Conservation (phyloP, 306 rosid species). For the Prunus campanulata region DNA sequence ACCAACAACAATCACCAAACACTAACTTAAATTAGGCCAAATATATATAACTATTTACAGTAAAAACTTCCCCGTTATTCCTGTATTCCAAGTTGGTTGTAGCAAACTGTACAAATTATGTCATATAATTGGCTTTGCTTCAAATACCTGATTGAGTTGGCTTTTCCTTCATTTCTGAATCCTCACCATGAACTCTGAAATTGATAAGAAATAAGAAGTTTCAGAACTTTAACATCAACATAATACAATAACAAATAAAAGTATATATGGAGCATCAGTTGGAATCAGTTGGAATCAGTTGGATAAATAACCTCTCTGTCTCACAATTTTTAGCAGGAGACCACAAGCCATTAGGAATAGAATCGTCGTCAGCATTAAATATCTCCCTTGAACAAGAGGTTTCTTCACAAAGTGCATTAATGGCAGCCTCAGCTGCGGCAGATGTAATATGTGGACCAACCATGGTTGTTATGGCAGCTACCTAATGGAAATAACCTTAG, state of each 20-base stretch:
- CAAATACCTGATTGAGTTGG: slow-evolving; percentile 53
- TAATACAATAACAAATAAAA: slow-evolving; percentile 1
- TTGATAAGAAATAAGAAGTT: slow-evolving; percentile 22
- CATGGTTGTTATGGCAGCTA: slow-evolving; percentile 67
- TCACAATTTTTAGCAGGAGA: slow-evolving; percentile 29
- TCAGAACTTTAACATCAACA: slow-evolving; percentile 10
- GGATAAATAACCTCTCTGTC: slow-evolving; percentile 55
- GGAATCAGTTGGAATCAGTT: not conserved
- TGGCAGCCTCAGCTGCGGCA: slow-evolving; percentile 87
- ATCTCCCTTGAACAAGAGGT: slow-evolving; percentile 63
- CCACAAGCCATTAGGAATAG: slow-evolving; percentile 31
- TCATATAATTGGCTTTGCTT: slow-evolving; percentile 8
- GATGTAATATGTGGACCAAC: slow-evolving; percentile 78
- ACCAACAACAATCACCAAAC: not conserved
- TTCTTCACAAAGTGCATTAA: slow-evolving; percentile 73
- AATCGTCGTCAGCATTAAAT: slow-evolving; percentile 55
- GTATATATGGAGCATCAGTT: not conserved
- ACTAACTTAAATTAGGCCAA: not conserved
- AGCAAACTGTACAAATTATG: not conserved
- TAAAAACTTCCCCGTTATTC: not conserved
- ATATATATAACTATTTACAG: not conserved
- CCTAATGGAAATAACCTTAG: slow-evolving; percentile 51
- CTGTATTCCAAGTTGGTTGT: not conserved
- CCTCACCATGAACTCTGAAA: slow-evolving; percentile 55
- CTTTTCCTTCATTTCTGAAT: slow-evolving; percentile 41